phyloP scores from a whole-genome alignment of 805 yeast species.

The Candida taoyuanica region DNA sequence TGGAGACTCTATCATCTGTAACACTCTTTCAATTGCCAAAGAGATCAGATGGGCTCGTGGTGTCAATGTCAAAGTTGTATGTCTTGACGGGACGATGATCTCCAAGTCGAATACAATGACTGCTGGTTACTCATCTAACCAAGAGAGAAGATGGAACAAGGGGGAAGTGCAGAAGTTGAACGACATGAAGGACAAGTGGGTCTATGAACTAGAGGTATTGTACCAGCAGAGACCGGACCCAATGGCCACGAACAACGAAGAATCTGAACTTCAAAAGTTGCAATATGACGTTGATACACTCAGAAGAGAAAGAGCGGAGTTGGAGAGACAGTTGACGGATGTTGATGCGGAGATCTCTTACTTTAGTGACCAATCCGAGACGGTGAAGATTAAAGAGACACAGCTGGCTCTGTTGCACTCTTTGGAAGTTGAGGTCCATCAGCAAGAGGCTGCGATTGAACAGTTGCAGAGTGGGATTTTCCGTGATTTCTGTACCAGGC shows the following conservation, averaged over 20 bases:
- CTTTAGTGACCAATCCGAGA: constrained; percentile 35
- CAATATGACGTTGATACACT: constrained; percentile 42
- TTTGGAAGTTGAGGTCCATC: constrained; percentile 24
- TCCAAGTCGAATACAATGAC: constrained; percentile 89
- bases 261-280: constrained; percentile 48
- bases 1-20: constrained; percentile 76
- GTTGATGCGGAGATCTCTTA: constrained; percentile 47
- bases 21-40: constrained; percentile 62
- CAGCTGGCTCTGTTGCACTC: constrained; percentile 24
- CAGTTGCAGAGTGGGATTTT: constrained; percentile 44
- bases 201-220: constrained; percentile 39
- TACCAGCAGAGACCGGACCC: constrained; percentile 47
- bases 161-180: constrained; percentile 53
- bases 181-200: constrained; percentile 45
- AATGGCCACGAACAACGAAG: constrained; percentile 48
- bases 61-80: constrained; percentile 62
- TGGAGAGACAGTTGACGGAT: constrained; percentile 42
- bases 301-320: constrained; percentile 40
- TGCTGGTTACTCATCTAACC: constrained; percentile 65
- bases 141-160: constrained; percentile 68
- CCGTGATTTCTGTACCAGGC: constrained; percentile 46
- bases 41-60: constrained; percentile 62
- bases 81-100: constrained; percentile 80
- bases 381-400: constrained; percentile 23
- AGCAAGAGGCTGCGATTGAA: constrained; percentile 28